Evolutionary conservation across 2,329 filamentous ascomycete genomes (phyloP), one percentile per base, ranked within the genome.

Genomic region (Pseudonectria foliicola): DNA sequence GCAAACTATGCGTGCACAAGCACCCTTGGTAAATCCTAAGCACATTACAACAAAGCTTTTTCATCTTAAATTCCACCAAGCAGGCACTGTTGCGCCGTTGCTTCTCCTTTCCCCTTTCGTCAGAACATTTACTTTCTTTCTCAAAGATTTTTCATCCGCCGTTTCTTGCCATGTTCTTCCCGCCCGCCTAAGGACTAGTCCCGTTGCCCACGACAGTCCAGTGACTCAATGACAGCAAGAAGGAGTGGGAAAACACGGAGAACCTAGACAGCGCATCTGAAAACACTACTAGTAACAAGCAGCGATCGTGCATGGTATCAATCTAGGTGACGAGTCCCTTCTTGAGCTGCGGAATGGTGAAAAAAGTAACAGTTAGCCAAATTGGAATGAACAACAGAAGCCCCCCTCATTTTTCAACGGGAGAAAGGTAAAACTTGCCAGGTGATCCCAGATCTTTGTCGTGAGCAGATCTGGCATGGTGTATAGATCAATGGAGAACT

Each of bases 401-500:
- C 18, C 18, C 18, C 5, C 5, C 5, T 8, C 5, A 5, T 8
- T 6, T 8, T 5, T 5, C 18, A 5, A 21, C 8, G 18, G 18
- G 18, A 21, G 11, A 13, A n/a, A 7, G 31, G n/a, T n/a, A n/a
- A 14, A 26, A 59, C 63, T 59, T 59, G 71, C 73, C 50, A 78
- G 56, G 57, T 92, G 93, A 42, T 95, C 90, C 90, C 90, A 96
- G 40, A 98, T 80, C 78, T 87, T 88, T 63, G 92, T 93, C 57
- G 92, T 83, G 25, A 96, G 73, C 18, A 69, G 66, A 47, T 96
- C 92, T 1, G 92, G 89, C 45, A 98, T 78, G n/a, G 92, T 96
- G 67, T 95, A 96, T 39, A 98, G 74, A 56, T 98, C 92, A 50
- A 98, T 90, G 42, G 95, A 92, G 67, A 98, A 98, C 66, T 98